Percentiles rank a stretch among this genome's conserved stretches.
phyloP scores from a whole-genome alignment of 257 asterid species.

The Solanum etuberosum region DNA sequence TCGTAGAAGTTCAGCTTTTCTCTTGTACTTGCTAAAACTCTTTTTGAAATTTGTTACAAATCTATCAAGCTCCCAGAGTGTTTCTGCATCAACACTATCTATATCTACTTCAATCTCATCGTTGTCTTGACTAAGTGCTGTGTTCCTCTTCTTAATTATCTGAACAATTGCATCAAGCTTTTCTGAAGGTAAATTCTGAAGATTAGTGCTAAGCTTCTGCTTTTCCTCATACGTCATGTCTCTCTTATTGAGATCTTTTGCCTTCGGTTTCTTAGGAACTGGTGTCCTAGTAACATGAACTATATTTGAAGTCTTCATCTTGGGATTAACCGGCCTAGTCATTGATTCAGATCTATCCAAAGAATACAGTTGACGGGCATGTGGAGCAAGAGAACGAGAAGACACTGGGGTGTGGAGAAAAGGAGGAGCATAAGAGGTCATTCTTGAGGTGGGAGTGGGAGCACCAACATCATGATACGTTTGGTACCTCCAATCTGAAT shows the following conservation, averaged over 20 bases:
- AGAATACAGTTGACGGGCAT: slow-evolving; percentile 24
- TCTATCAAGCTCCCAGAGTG: slow-evolving; percentile 98
- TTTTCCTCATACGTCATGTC: slow-evolving; percentile 96
- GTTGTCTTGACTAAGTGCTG: slow-evolving; percentile 62
- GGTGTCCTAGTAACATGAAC: slow-evolving; percentile 58
- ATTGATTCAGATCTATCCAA: slow-evolving; percentile 41
- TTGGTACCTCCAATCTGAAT: slow-evolving; percentile 45
- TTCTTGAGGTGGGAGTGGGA: slow-evolving; percentile 51
- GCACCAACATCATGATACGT: slow-evolving; percentile 51
- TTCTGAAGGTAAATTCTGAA: slow-evolving; percentile 76
- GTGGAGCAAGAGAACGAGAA: slow-evolving; percentile 9
- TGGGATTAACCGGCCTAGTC: slow-evolving; percentile 35
- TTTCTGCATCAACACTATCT: slow-evolving; percentile 84
- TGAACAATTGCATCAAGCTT: slow-evolving; percentile 89
- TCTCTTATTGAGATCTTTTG: slow-evolving; percentile 81
- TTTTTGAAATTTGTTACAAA: slow-evolving; percentile 88
- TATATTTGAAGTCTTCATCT: slow-evolving; percentile 21
- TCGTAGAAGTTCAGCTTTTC: slow-evolving; percentile 77
- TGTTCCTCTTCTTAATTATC: slow-evolving; percentile 78
- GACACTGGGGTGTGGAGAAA: slow-evolving; percentile 20
- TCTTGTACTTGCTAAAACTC: slow-evolving; percentile 83
- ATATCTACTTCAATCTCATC: slow-evolving; percentile 97
- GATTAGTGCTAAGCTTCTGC: slow-evolving; percentile 82
- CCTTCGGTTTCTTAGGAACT: slow-evolving; percentile 85
- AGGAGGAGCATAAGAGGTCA: slow-evolving; percentile 28